Conservation (phyloP, 305 asterid genomes). For the Fraxinus greggii region DNA sequence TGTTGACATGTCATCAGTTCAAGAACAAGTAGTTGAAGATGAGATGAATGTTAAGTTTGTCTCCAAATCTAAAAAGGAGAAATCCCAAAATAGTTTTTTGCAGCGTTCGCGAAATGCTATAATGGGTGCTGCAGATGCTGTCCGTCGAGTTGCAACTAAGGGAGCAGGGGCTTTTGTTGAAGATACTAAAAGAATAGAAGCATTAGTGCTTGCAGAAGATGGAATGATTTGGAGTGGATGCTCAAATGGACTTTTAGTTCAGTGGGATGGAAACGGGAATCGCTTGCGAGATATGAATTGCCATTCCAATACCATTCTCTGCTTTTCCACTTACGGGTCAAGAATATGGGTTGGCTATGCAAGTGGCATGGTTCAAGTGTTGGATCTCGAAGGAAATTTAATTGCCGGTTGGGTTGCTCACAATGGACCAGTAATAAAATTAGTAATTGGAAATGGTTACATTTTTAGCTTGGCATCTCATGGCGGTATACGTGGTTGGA, state of each 20-base stretch:
- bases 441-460: conserved; percentile 59
- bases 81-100: conserved; percentile 68
- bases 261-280: conserved; percentile 91
- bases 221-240: conserved; percentile 89
- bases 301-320: conserved; percentile 73
- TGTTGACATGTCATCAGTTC: conserved; percentile 52
- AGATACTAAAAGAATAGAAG: conserved; percentile 71
- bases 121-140: conserved; percentile 95
- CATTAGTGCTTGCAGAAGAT: conserved; percentile 64
- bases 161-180: conserved; percentile 76
- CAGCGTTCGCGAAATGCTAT: conserved; percentile 88
- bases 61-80: conserved; percentile 82
- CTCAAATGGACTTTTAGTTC: conserved; percentile 72
- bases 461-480: conserved; percentile 85
- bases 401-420: conserved; percentile 80
- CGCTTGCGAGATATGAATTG: conserved; percentile 67
- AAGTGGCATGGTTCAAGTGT: conserved; percentile 71
- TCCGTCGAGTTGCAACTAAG: conserved; percentile 70
- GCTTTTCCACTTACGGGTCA: conserved; percentile 68
- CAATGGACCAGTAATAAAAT: conserved; percentile 72
- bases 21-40: conserved; percentile 70
- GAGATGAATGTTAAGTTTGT: conserved; percentile 58
- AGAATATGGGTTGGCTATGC: conserved; percentile 82
- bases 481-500: conserved; percentile 94
- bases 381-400: conserved; percentile 77